Evolutionary conservation across 176 grass and related monocot genomes (phyloP).

Genomic region (Secale cereale): DNA sequence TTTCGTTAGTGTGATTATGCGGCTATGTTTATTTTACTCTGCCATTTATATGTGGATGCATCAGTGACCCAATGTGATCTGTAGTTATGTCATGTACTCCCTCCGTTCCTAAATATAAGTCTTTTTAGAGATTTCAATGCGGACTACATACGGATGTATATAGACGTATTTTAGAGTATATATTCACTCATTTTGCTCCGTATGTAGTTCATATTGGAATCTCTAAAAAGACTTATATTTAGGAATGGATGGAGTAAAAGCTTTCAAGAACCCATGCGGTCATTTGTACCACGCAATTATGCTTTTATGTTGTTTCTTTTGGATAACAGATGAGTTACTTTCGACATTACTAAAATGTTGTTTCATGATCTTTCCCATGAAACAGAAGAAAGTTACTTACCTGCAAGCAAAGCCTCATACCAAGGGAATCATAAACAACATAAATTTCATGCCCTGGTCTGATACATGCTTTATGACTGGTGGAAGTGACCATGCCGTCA

Average conservation of each 20-base stretch:
- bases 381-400: conserved; percentile 78
- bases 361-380: conserved; percentile 11
- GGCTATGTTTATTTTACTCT: not conserved
- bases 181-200: too few species aligned
- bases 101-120: too few species aligned
- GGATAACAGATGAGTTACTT: not conserved
- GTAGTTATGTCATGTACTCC: not conserved
- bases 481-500: conserved; percentile 84
- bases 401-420: conserved; percentile 77
- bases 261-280: not conserved
- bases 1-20: not conserved
- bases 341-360: conserved; percentile 12
- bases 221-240: too few species aligned
- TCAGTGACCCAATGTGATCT: not conserved
- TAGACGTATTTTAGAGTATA: too few species aligned
- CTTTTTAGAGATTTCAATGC: too few species aligned
- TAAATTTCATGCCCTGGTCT: conserved; percentile 89
- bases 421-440: conserved; percentile 91
- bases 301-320: conserved; percentile 18
- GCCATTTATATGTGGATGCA: not conserved
- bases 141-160: too few species aligned
- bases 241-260: too few species aligned
- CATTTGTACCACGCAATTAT: not conserved
- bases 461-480: conserved; percentile 68
- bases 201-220: too few species aligned